Evolutionary conservation across 495 filamentous ascomycete species (phyloP).

Genomic region (Penicillium parvum): DNA sequence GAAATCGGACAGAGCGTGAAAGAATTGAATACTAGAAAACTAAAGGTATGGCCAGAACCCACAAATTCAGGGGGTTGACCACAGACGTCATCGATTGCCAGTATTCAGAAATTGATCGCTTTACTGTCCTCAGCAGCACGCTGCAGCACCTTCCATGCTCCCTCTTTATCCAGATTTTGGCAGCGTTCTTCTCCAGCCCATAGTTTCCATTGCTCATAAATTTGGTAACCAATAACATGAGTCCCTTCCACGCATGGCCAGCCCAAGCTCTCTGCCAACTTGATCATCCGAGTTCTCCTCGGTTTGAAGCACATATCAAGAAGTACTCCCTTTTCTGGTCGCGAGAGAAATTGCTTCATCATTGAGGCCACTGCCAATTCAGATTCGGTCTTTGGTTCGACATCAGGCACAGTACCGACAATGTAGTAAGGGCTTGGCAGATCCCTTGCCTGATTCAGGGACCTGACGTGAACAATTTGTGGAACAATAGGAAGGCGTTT

Average conservation of each 20-base stretch:
- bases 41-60: no score
- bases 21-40: no score
- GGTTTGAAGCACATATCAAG: conserved; percentile 75
- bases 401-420: conserved; percentile 60
- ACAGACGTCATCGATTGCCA: no score
- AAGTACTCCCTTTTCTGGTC: conserved; percentile 50
- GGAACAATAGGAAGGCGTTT: conserved; percentile 6
- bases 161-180: conserved; percentile 43
- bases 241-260: conserved; percentile 61
- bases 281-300: conserved; percentile 53
- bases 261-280: conserved; percentile 44
- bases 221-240: conserved; percentile 65
- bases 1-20: no score
- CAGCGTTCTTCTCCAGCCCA: conserved; percentile 49
- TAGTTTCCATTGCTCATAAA: conserved; percentile 58
- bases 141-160: conserved; percentile 45
- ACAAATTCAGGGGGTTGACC: no score
- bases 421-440: conserved; percentile 51
- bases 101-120: conserved; percentile 26
- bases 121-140: conserved; percentile 27
- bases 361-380: conserved; percentile 50
- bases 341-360: conserved; percentile 45
- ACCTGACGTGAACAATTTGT: conserved; percentile 48
- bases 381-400: conserved; percentile 47
- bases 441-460: conserved; percentile 44